These are phyloP conservation scores for Populus euphratica DNA, from an alignment of 345 rosid genomes.

Conservation along the genomic window DNA sequence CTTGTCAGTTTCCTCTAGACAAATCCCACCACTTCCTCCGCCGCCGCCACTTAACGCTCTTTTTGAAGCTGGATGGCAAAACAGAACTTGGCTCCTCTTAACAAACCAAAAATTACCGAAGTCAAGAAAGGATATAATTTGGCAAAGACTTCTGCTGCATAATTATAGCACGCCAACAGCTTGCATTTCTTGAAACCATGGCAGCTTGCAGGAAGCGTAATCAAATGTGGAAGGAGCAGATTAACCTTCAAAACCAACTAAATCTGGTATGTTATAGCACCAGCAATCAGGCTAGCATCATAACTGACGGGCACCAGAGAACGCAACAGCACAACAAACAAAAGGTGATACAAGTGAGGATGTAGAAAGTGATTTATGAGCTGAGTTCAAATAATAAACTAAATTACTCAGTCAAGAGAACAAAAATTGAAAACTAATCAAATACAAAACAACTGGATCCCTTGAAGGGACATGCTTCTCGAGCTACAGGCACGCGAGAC, in stretches of 20 bases:
- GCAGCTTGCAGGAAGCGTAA: neutral
- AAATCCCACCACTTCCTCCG: neutral
- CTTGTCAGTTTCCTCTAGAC: neutral
- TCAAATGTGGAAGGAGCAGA: neutral
- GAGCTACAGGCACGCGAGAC: slow-evolving; percentile 28
- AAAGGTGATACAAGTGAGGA: neutral
- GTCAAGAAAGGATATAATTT: too few relatives aligned
- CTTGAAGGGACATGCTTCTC: slow-evolving; percentile 22
- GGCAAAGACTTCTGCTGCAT: too few relatives aligned
- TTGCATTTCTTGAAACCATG: neutral
- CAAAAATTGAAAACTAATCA: slow-evolving; percentile 30
- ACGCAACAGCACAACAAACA: neutral
- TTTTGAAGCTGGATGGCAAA: neutral
- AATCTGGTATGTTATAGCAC: neutral
- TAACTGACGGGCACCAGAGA: neutral
- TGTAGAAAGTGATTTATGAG: slow-evolving; percentile 9
- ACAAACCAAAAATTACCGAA: neutral
- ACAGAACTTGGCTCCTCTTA: neutral
- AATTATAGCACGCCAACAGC: too few relatives aligned
- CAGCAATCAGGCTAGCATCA: neutral
- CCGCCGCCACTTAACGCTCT: neutral
- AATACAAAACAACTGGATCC: slow-evolving; percentile 33
- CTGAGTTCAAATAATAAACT: slow-evolving; percentile 19
- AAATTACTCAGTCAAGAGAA: slow-evolving; percentile 16
- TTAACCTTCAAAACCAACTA: neutral